Percentiles rank a stretch among this genome's conserved stretches.
Conservation (phyloP, 441 rosid species). For the Erysimum cheiri region DNA sequence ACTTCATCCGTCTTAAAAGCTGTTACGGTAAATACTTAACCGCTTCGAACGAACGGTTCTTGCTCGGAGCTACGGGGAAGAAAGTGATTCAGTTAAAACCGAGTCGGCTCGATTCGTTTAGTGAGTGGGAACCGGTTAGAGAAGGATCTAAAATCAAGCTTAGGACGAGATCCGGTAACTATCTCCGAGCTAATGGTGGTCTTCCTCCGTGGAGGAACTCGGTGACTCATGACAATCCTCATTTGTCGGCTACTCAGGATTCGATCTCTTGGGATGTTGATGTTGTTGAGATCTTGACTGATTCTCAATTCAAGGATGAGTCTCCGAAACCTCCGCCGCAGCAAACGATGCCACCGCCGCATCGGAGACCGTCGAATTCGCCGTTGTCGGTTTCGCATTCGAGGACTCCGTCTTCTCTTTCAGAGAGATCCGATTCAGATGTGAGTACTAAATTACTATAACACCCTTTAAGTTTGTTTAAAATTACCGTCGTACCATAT, state of each 20-base stretch:
- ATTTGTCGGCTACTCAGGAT: conserved; percentile 74
- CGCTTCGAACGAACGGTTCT: conserved; percentile 81
- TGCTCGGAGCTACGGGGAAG: conserved; percentile 84
- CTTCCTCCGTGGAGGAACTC: conserved; percentile 96
- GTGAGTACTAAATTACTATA: conserved; percentile 44
- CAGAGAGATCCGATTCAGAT: conserved; percentile 59
- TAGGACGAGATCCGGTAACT: conserved; percentile 71
- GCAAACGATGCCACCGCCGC: conserved; percentile 45
- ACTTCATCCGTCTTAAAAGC: conserved; percentile 63
- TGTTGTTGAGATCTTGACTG: conserved; percentile 62
- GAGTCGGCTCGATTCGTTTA: conserved; percentile 64
- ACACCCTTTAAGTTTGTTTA: neutral
- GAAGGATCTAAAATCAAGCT: conserved; percentile 70
- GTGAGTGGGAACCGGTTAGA: conserved; percentile 88
- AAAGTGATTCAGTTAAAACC: conserved; percentile 72
- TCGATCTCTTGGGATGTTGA: conserved; percentile 84
- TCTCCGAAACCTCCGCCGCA: neutral
- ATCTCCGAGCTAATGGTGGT: conserved; percentile 86
- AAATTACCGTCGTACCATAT: neutral
- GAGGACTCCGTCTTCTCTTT: conserved; percentile 53
- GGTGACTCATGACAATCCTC: conserved; percentile 87
- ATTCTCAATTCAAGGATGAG: conserved; percentile 40
- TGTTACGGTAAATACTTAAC: conserved; percentile 70
- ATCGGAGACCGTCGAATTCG: conserved; percentile 58
- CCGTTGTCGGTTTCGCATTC: conserved; percentile 34